A percentile compares a stretch with the other conserved stretches of the same genome.
Conservation (phyloP, 2,329 filamentous ascomycete genomes). For the Paramyrothecium sp. region DNA sequence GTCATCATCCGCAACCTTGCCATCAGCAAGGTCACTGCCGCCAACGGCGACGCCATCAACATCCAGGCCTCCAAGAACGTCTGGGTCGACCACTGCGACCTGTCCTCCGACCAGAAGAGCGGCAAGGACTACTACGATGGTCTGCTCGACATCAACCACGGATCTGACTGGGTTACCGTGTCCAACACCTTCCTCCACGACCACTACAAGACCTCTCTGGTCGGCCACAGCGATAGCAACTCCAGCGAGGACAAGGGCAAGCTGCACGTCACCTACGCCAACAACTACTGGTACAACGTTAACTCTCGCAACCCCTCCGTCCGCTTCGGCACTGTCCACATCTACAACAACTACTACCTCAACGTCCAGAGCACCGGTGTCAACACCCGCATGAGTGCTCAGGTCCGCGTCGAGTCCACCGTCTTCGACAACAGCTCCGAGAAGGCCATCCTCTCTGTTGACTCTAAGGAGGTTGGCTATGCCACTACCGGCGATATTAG, state of each 20-base stretch:
- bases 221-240: conserved; percentile 61
- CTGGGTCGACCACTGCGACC: conserved; percentile 68
- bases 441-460: conserved; percentile 32
- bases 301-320: conserved; percentile 62
- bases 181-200: conserved; percentile 28
- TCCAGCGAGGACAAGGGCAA: conserved; percentile 57
- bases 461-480: conserved; percentile 40
- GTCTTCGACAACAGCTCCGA: conserved; percentile 41
- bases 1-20: conserved; percentile 63
- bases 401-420: conserved; percentile 58
- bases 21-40: conserved; percentile 53
- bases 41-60: conserved; percentile 58
- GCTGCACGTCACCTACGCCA: conserved; percentile 62
- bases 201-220: conserved; percentile 57
- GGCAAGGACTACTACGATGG: conserved; percentile 72
- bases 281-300: conserved; percentile 65
- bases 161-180: conserved; percentile 58
- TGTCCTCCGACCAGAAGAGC: conserved; percentile 56
- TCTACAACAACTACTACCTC: conserved; percentile 53
- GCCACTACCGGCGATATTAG: conserved; percentile 39
- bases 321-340: conserved; percentile 65
- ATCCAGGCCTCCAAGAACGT: conserved; percentile 57
- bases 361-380: conserved; percentile 42
- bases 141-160: conserved; percentile 63
- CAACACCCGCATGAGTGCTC: conserved; percentile 56